Conservation (phyloP, 2,329 filamentous ascomycete genomes). For the Hymenoscyphus repandus region DNA sequence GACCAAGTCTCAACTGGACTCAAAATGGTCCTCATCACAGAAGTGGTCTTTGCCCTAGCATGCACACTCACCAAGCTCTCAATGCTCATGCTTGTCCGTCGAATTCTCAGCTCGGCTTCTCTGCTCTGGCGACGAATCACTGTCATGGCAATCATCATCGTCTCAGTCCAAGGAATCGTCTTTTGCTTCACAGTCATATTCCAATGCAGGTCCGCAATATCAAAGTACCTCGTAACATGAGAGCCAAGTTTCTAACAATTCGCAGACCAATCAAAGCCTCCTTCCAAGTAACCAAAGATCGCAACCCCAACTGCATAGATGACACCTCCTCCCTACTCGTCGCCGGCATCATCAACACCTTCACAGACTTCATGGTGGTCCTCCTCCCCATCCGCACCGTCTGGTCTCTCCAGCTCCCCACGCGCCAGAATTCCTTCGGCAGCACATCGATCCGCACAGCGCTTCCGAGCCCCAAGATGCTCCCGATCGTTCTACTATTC, state of each 20-base stretch:
- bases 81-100: conserved; percentile 31
- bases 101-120: conserved; percentile 19
- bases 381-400: conserved; percentile 45
- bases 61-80: conserved; percentile 35
- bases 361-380: conserved; percentile 53
- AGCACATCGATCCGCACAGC: background rate
- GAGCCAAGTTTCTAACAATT: background rate
- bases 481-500: conserved; percentile 43
- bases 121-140: conserved; percentile 23
- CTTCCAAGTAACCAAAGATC: conserved; percentile 33
- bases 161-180: conserved; percentile 19
- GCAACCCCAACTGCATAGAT: conserved; percentile 39
- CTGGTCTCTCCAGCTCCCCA: conserved; percentile 40
- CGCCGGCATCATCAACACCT: conserved; percentile 53
- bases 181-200: conserved; percentile 24
- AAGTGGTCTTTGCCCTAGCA: conserved; percentile 35
- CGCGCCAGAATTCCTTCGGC: conserved; percentile 35
- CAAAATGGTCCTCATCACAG: conserved; percentile 36
- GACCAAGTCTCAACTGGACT: conserved; percentile 31
- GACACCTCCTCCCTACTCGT: conserved; percentile 47
- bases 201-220: conserved; percentile 21
- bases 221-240: background rate
- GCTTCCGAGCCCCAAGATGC: background rate
- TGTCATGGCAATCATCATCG: conserved; percentile 14
- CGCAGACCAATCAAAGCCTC: conserved; percentile 34